Evolutionary conservation across 805 yeast species (phyloP).

Genomic region (Pichia nanzhaoensis): DNA sequence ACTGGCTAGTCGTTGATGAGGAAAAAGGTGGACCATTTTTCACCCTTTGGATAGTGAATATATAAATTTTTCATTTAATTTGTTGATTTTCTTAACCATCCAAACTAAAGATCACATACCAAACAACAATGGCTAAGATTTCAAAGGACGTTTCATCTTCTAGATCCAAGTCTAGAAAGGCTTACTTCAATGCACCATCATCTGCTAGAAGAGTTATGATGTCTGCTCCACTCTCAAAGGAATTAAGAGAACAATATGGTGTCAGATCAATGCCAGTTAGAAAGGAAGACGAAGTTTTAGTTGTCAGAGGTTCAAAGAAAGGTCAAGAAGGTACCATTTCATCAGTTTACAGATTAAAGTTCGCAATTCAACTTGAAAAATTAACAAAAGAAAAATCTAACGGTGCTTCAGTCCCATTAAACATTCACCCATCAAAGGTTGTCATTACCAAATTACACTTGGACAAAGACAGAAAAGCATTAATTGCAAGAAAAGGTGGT

Average conservation of each 20-base stretch:
- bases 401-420: constrained; percentile 96
- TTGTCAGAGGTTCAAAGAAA: constrained; percentile 98
- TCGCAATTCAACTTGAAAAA: constrained; percentile 93
- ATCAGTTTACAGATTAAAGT: constrained; percentile 98
- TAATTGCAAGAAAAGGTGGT: constrained; percentile 97
- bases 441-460: constrained; percentile 97
- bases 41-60: neutral
- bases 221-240: constrained; percentile 99
- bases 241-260: constrained; percentile 95
- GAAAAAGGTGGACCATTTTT: neutral
- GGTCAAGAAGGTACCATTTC: constrained; percentile 98
- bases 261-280: constrained; percentile 95
- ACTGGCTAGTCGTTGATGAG: neutral
- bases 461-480: constrained; percentile 98
- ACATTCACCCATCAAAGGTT: constrained; percentile 98
- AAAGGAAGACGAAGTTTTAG: constrained; percentile 92
- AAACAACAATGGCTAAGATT: constrained; percentile 29
- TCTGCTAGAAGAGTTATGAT: constrained; percentile 88
- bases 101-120: constrained; percentile 10
- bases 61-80: neutral
- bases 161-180: constrained; percentile 99
- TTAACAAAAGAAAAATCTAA: constrained; percentile 95
- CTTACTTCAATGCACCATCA: constrained; percentile 97
- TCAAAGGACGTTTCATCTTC: constrained; percentile 86
- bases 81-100: neutral